Percentiles rank a stretch among this genome's conserved stretches.
Conservation (phyloP, 306 rosid species). For the Carpinus viminea region DNA sequence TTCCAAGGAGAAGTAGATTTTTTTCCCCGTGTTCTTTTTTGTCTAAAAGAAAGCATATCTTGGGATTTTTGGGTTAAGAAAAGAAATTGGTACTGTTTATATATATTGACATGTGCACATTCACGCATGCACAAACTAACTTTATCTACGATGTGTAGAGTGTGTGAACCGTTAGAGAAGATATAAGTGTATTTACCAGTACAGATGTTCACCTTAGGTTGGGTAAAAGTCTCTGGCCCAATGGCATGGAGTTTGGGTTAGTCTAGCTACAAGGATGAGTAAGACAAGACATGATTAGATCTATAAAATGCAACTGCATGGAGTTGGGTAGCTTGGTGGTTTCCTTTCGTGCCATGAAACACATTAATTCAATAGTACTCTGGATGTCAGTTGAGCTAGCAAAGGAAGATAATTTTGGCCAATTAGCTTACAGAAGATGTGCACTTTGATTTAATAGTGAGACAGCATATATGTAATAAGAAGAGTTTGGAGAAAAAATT, state of each 20-base stretch:
- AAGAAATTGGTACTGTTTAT: background rate
- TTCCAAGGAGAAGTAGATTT: background rate
- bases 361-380: background rate
- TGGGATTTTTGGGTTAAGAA: background rate
- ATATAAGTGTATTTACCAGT: background rate
- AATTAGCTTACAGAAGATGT: background rate
- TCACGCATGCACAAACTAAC: background rate
- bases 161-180: background rate
- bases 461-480: background rate
- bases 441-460: background rate
- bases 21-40: background rate
- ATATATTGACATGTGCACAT: background rate
- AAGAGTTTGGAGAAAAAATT: background rate
- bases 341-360: background rate
- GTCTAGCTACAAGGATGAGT: background rate
- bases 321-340: background rate
- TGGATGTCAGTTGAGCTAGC: background rate
- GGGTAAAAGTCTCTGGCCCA: background rate
- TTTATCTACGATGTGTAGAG: background rate
- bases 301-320: background rate
- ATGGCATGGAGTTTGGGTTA: background rate
- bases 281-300: background rate
- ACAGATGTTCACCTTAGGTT: background rate
- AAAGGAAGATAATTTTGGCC: background rate
- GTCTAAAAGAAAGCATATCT: background rate